These are phyloP conservation scores for Rhodamnia argentea DNA, from an alignment of 345 rosid species.

Conservation along the genomic window DNA sequence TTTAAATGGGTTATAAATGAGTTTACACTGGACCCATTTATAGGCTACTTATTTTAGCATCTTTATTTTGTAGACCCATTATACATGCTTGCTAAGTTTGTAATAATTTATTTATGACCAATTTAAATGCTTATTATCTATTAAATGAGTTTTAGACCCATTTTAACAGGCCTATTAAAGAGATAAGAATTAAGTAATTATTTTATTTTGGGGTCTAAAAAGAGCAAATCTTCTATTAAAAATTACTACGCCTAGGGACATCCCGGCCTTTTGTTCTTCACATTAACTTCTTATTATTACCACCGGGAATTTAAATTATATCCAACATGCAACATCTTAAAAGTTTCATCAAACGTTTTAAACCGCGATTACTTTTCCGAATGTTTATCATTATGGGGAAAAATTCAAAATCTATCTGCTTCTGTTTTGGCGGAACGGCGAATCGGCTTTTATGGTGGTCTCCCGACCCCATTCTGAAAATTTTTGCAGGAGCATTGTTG, in stretches of 20 bases:
- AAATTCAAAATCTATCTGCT: not conserved
- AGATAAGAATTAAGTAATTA: not conserved
- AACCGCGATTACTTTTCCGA: not conserved
- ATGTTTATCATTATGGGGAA: rapidly evolving
- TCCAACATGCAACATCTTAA: not conserved
- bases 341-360: not conserved
- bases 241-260: not conserved
- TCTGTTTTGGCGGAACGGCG: not conserved
- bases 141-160: no score
- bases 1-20: no score
- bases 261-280: not conserved
- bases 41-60: no score
- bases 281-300: not conserved
- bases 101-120: no score
- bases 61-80: no score
- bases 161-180: no score
- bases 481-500: not conserved
- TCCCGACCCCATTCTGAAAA: not conserved
- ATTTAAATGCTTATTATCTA: no score
- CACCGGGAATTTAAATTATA: not conserved
- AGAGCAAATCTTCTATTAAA: not conserved
- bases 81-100: no score
- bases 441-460: not conserved
- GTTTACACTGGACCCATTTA: no score
- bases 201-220: not conserved